Evolutionary conservation across 2,329 filamentous ascomycete species (phyloP), one percentile per base, ranked within the genome.

Genomic region (Sphaerulina musiva): DNA sequence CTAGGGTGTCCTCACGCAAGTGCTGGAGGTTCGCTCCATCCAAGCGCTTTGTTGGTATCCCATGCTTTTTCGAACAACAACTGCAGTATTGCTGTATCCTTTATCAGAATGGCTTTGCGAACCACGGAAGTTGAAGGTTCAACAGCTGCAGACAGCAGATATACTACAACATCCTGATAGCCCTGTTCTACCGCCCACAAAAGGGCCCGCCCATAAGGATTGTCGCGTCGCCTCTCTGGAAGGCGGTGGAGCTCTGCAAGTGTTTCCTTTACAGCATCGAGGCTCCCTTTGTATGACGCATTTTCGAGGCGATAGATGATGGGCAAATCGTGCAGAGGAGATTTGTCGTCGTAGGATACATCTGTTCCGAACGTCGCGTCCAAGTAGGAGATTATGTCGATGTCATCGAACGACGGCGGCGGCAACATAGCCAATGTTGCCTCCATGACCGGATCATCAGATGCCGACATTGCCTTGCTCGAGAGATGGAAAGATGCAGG

Each of bases 11-110:
- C 52, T 54, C 51, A 50, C 46, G 52, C 39, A 44, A 54, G 38
- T 43, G 47, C 45, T 39, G 40, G 52, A 14, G 39, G 46, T 36
- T 54, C 17, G 9, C 41, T n/a, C 40, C 20, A 45, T 17, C 46
- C 46, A 2, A 54, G 41, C 26, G 39, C 40, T 17, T 48, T 48
- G 26, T 54, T 54, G 23, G 51, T 54, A 41, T 49, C 31, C 52
- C 40, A 54, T 9, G 34, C 46, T 45, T 54, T 45, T 3, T 54
- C 31, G 23, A 54, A 50, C 6, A 54, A 38, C 8, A 54, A 26
- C 46, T 54, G 14, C 11, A 54, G 40, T 26, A 50, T 54, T 45
- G 17, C 46, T 39, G 29, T 54, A 23, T 46, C 46, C 20, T 46
- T 50, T 6, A 29, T 36, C 29, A 38, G 11, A 43, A 40, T 54